Conservation (phyloP, 257 asterid genomes). For the Scutellaria barbata region DNA sequence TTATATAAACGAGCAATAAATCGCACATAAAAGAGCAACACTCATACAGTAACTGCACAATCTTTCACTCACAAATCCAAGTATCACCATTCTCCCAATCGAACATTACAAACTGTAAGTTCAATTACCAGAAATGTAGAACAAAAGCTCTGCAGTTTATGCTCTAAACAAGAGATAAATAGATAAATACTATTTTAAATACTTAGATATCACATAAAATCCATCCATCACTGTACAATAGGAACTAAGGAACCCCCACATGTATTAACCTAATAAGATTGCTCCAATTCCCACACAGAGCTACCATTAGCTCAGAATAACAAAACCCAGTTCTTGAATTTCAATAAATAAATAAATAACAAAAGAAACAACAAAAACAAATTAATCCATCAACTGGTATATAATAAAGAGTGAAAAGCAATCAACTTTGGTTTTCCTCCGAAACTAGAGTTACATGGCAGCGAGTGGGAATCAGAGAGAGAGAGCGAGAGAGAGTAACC, state of each 20-base stretch:
- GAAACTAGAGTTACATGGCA: not conserved
- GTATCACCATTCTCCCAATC: conserved; percentile 17
- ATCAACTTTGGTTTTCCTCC: conserved; percentile 1
- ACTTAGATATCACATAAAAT: not conserved
- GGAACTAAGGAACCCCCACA: not conserved
- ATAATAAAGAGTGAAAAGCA: conserved; percentile 9
- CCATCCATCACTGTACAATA: not conserved
- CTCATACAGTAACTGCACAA: not conserved
- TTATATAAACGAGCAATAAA: conserved; percentile 6
- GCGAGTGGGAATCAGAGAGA: not conserved
- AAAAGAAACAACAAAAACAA: not conserved
- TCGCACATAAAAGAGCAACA: not conserved
- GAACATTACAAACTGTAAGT: conserved; percentile 15
- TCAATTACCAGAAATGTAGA: not conserved
- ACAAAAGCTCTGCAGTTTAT: not conserved
- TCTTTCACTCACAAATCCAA: not conserved
- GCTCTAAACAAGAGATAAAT: conserved; percentile 1
- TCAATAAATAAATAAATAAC: not conserved
- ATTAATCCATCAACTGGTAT: not conserved
- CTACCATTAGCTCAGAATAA: not conserved
- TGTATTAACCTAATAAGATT: conserved; percentile 8
- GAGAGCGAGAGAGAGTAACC: conserved; percentile 41
- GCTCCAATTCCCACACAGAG: conserved; percentile 3
- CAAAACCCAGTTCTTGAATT: conserved; percentile 20
- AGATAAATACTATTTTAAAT: not conserved